phyloP scores from a whole-genome alignment of 2,329 filamentous ascomycete genomes.

The Aureobasidium sp. region DNA sequence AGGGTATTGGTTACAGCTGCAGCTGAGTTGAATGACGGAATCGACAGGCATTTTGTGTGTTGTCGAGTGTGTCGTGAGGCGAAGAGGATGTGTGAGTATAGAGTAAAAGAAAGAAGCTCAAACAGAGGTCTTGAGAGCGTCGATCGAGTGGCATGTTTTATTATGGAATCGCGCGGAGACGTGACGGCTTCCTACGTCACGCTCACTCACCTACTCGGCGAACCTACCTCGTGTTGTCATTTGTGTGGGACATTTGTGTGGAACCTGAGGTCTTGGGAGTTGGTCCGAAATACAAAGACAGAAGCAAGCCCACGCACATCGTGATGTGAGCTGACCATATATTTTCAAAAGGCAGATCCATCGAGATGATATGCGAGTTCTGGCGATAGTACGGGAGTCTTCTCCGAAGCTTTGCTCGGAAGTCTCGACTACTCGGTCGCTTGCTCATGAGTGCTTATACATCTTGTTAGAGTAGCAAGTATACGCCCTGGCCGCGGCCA shows the following conservation, averaged over 20 bases:
- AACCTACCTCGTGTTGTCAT: constrained; percentile 1
- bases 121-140: neutral
- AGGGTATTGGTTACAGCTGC: constrained; percentile 54
- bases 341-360: neutral
- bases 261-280: neutral
- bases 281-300: neutral
- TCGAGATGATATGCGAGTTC: neutral
- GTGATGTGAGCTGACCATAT: neutral
- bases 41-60: constrained; percentile 37
- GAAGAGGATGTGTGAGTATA: neutral
- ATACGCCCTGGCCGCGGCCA: neutral
- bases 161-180: constrained; percentile 10
- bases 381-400: neutral
- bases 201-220: neutral
- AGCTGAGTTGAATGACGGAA: constrained; percentile 48
- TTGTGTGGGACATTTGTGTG: constrained; percentile 9
- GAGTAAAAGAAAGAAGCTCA: neutral
- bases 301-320: neutral
- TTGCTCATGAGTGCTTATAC: too few relatives aligned
- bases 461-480: neutral
- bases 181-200: constrained; percentile 3
- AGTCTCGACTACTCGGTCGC: neutral
- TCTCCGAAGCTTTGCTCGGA: neutral
- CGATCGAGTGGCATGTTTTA: neutral
- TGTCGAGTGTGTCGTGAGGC: neutral